These are phyloP conservation scores for Cucurbita maxima DNA, from an alignment of 306 rosid genomes.

Conservation along the genomic window DNA sequence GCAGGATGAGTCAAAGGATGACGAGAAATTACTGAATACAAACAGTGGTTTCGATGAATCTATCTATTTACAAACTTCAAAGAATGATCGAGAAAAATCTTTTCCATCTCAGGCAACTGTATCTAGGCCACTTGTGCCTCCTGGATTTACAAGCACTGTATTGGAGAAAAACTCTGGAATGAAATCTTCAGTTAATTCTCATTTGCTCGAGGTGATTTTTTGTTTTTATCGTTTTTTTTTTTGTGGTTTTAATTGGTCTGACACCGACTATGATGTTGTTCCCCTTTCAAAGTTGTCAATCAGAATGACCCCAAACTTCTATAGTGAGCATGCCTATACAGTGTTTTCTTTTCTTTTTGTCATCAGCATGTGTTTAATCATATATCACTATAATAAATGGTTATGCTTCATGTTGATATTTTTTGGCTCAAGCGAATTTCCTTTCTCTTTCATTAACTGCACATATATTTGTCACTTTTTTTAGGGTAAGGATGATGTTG, in stretches of 20 bases:
- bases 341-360: too few relatives aligned
- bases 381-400: neutral
- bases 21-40: conserved; percentile 26
- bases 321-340: too few relatives aligned
- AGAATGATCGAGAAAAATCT: conserved; percentile 42
- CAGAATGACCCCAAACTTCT: too few relatives aligned
- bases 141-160: conserved; percentile 57
- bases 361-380: neutral
- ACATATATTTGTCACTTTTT: conserved; percentile 16
- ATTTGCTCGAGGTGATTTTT: conserved; percentile 42
- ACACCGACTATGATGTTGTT: too few relatives aligned
- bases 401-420: neutral
- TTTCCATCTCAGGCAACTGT: conserved; percentile 38
- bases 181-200: conserved; percentile 28
- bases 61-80: conserved; percentile 20
- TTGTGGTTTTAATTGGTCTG: neutral
- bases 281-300: too few relatives aligned
- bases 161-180: conserved; percentile 38
- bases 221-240: neutral
- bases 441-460: conserved; percentile 2
- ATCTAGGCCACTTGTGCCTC: conserved; percentile 90
- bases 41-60: conserved; percentile 36
- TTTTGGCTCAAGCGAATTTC: neutral
- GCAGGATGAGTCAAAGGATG: conserved; percentile 33
- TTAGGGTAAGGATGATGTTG: conserved; percentile 44